A percentile compares a stretch with the other conserved stretches of the same genome.
phyloP scores from a whole-genome alignment of 164 flowering plant species.

The Liquidambar formosana region DNA sequence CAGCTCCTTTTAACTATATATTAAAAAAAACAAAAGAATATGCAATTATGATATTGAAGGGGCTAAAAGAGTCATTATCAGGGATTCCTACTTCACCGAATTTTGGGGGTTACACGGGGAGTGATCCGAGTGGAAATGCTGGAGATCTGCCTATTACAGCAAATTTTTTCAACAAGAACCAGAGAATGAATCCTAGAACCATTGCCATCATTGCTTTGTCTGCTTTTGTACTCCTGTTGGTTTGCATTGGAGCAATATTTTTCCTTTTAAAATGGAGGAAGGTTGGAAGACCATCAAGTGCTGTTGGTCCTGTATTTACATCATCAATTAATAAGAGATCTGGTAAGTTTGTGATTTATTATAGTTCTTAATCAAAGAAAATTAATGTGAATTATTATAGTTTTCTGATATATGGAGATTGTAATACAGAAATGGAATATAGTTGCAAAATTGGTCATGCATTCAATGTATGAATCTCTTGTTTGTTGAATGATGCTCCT shows the following conservation, averaged over 20 bases:
- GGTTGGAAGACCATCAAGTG: slow-evolving; percentile 58
- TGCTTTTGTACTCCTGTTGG: slow-evolving; percentile 67
- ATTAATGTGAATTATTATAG: background rate
- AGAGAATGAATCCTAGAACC: slow-evolving; percentile 59
- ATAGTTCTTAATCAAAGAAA: too few species aligned
- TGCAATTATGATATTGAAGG: background rate
- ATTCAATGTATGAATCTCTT: background rate
- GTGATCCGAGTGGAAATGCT: slow-evolving; percentile 59
- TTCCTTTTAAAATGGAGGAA: slow-evolving; percentile 67
- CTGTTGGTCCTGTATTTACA: slow-evolving; percentile 71
- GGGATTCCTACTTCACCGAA: slow-evolving; percentile 79
- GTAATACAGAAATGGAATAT: background rate
- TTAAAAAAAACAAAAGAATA: too few species aligned
- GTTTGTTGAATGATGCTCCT: background rate
- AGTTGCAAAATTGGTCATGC: background rate
- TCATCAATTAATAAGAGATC: slow-evolving; percentile 72
- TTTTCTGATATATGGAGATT: background rate
- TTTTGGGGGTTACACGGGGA: slow-evolving; percentile 28
- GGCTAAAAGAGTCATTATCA: slow-evolving; percentile 30
- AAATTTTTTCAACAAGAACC: slow-evolving; percentile 51
- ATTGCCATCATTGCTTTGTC: slow-evolving; percentile 68
- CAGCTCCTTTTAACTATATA: background rate
- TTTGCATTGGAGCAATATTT: slow-evolving; percentile 52
- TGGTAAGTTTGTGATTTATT: slow-evolving; percentile 46
- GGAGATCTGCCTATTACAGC: slow-evolving; percentile 71